phyloP scores from a whole-genome alignment of 1,284 basidiomycete genomes.

The Phellopilus nigrolimitatus region DNA sequence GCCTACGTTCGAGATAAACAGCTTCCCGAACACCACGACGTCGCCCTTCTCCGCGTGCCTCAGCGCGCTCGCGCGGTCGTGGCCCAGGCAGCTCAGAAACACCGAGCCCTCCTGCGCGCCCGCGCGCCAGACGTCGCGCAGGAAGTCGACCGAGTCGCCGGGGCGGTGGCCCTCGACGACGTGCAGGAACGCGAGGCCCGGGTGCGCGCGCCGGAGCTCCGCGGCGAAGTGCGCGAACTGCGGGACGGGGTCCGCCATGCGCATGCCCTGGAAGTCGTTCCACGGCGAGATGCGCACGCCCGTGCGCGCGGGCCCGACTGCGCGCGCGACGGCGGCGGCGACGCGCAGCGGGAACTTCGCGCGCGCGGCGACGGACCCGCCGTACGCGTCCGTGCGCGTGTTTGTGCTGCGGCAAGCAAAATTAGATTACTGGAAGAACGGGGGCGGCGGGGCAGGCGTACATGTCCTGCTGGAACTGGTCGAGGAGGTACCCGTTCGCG shows the following conservation, averaged over 20 bases:
- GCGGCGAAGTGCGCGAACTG: conserved; percentile 37
- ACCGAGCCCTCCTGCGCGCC: conserved; percentile 21
- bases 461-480: conserved; percentile 22
- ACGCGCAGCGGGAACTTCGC: conserved; percentile 39
- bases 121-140: conserved; percentile 32
- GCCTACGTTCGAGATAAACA: conserved; percentile 43
- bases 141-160: conserved; percentile 30
- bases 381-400: conserved; percentile 45
- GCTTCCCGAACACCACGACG: conserved; percentile 43
- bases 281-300: conserved; percentile 39
- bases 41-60: conserved; percentile 29
- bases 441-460: not conserved
- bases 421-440: not conserved
- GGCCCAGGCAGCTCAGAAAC: conserved; percentile 37
- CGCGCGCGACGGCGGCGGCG: conserved; percentile 27
- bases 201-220: conserved; percentile 31
- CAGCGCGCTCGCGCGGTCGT: conserved; percentile 28
- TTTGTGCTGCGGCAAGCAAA: conserved; percentile 20
- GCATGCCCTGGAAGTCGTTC: conserved; percentile 27
- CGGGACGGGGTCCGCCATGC: conserved; percentile 36
- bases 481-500: conserved; percentile 23
- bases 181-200: conserved; percentile 55
- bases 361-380: conserved; percentile 44
- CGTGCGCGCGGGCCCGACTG: conserved; percentile 22
- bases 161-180: conserved; percentile 36